Base-by-base conservation (phyloP, 2,329 filamentous ascomycete species). In the Talaromyces atroroseus region DNA sequence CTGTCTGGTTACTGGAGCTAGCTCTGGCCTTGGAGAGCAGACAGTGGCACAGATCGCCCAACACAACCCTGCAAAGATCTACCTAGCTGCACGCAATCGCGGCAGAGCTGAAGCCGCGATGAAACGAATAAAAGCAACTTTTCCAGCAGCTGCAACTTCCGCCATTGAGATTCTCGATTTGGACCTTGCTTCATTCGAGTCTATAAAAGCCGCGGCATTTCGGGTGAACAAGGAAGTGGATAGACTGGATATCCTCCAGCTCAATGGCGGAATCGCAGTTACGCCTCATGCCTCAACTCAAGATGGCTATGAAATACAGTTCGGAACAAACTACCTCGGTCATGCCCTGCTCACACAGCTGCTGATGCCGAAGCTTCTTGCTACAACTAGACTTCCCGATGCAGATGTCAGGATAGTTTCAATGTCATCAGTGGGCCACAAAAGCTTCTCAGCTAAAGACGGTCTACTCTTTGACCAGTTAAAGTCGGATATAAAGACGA, bases 1-100 rank as follows among this genome's bases (percentile, higher is more conserved):
- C 26, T 59, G 66, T 3, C 45, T 73, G 10, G 61, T 73, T 8
- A 73, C 70, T 8, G 71, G 71, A 20, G 70, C 68, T 68, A 32
- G 78, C 56, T 66, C 71, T 14, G 79, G 79, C 0, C 70, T 82
- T 0, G 80, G 80, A 20, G 71, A 69, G 52, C 67, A 72, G 56
- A 72, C 72, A 4, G 65, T 78, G 29, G 60, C 72, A 16, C 70
- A 72, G 5, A 66, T 79, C 7, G 70, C 74, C 14, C 68, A 69
- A 50, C 76, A 78, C 59, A 65, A 74, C 63, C 59, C 77, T 63
- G 55, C 61, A 5, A 67, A 68, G 26, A 66, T 75, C n/a, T 75
- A 66, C 36, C 63, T 75, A 3, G 71, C 65, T 29, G 76, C 71
- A 18, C 66, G 72, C n/a, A 49, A 49, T 21, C 24, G 16, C 8